phyloP scores from a whole-genome alignment of 345 rosid species.

The Kernera saxatilis region DNA sequence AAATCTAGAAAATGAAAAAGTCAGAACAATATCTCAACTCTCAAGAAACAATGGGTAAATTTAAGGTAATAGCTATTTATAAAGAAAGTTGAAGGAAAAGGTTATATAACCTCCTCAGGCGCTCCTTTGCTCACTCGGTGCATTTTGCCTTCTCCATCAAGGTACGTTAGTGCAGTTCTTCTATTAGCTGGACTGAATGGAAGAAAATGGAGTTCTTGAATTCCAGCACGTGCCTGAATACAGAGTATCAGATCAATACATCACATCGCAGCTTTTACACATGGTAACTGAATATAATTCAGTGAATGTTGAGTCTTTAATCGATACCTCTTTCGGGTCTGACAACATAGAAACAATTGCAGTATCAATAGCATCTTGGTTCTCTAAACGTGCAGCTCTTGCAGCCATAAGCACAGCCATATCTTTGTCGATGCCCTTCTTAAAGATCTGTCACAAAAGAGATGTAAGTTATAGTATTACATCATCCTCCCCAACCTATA shows the following conservation, averaged over 20 bases:
- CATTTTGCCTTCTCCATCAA: conserved; percentile 63
- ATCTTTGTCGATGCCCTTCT: conserved; percentile 54
- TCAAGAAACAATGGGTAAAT: neutral
- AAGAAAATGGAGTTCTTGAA: conserved; percentile 82
- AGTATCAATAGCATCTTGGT: conserved; percentile 86
- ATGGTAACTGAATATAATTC: neutral
- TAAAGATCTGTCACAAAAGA: conserved; percentile 47
- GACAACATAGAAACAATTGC: conserved; percentile 85
- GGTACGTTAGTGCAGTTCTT: conserved; percentile 82
- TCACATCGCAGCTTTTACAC: neutral
- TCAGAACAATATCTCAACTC: neutral
- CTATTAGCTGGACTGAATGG: conserved; percentile 94
- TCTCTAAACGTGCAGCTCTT: conserved; percentile 89
- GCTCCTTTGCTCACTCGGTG: conserved; percentile 97
- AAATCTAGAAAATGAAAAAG: conserved; percentile 26
- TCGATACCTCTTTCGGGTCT: conserved; percentile 79
- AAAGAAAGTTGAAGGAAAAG: neutral
- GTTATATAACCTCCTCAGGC: conserved; percentile 64
- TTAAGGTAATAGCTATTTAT: neutral
- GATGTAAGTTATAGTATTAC: neutral
- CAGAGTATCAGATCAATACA: conserved; percentile 4
- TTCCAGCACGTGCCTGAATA: conserved; percentile 79
- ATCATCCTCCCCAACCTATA: too few species aligned
- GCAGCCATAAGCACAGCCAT: conserved; percentile 83
- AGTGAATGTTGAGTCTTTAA: conserved; percentile 2